Conservation (phyloP, 805 yeast genomes). For the Cyberlindnera suaveolens region DNA sequence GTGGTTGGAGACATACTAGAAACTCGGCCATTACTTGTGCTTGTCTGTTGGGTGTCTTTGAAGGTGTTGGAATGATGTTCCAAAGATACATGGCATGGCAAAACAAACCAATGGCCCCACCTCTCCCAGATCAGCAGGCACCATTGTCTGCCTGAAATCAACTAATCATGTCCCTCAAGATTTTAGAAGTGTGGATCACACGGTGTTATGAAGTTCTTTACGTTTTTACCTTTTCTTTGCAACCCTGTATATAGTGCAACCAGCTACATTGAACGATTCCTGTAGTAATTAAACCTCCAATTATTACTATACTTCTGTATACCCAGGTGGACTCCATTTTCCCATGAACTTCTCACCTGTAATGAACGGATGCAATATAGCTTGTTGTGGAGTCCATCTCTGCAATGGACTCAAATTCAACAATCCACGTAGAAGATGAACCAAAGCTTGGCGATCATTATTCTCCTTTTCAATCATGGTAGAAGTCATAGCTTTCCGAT, state of each 20-base stretch:
- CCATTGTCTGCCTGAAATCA: slow-evolving; percentile 13
- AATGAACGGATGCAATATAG: slow-evolving; percentile 84
- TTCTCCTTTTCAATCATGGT: slow-evolving; percentile 59
- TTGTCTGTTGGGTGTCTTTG: slow-evolving; percentile 90
- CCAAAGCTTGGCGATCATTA: slow-evolving; percentile 60
- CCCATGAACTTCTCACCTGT: slow-evolving; percentile 52
- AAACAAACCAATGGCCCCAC: slow-evolving; percentile 65
- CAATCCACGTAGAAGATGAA: slow-evolving; percentile 74
- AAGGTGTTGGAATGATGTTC: slow-evolving; percentile 97
- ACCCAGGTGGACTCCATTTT: slow-evolving; percentile 46
- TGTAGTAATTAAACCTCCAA: background rate
- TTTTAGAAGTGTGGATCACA: too few species aligned
- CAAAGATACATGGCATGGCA: slow-evolving; percentile 84
- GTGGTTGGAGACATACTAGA: slow-evolving; percentile 96
- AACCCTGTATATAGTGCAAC: slow-evolving; percentile 1
- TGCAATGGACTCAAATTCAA: slow-evolving; percentile 85
- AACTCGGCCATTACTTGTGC: slow-evolving; percentile 98
- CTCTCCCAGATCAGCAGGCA: slow-evolving; percentile 37
- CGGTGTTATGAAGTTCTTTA: too few species aligned
- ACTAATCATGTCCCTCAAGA: too few species aligned
- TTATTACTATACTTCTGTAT: slow-evolving; percentile 5
- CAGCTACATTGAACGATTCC: too few species aligned
- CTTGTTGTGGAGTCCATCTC: slow-evolving; percentile 97
- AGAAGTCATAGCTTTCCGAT: slow-evolving; percentile 46
- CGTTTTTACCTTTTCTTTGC: background rate